Percentiles rank a stretch among this genome's conserved stretches.
Evolutionary conservation across 306 rosid species (phyloP).

Genomic region (Fragaria iinumae): DNA sequence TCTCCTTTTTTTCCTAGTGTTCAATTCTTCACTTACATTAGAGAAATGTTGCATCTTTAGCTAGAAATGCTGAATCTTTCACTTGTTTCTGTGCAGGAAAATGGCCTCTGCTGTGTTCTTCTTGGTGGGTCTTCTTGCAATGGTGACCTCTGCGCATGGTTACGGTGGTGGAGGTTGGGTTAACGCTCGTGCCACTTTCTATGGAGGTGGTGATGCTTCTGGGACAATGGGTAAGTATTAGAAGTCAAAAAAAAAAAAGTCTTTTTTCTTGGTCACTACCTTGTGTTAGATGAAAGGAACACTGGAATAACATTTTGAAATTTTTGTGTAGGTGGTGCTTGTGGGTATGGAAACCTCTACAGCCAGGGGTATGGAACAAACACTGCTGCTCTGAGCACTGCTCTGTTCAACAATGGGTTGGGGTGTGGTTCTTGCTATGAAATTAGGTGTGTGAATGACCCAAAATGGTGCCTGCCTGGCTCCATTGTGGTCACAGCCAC

Average conservation of each 20-base stretch:
- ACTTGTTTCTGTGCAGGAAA: constrained; percentile 46
- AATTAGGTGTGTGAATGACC: constrained; percentile 66
- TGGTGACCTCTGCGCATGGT: constrained; percentile 52
- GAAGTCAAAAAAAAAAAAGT: too few relatives aligned
- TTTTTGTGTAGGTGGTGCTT: constrained; percentile 75
- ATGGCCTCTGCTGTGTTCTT: constrained; percentile 52
- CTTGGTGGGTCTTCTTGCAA: constrained; percentile 45
- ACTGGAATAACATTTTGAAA: neutral
- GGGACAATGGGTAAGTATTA: constrained; percentile 83
- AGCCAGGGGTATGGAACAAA: constrained; percentile 99
- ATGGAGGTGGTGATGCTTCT: constrained; percentile 96
- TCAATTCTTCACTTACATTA: neutral
- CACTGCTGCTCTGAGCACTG: constrained; percentile 95
- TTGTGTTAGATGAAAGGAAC: neutral
- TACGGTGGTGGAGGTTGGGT: constrained; percentile 74
- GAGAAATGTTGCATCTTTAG: neutral
- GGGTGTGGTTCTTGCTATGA: constrained; percentile 95
- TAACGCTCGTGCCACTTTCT: constrained; percentile 91
- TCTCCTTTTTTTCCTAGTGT: neutral
- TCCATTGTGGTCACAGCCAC: constrained; percentile 95
- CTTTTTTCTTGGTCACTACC: neutral
- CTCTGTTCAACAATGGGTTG: constrained; percentile 87
- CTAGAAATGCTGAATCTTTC: constrained; percentile 18
- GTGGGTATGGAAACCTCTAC: constrained; percentile 95
- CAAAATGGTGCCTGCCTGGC: constrained; percentile 82